These are phyloP conservation scores for Metschnikowia lachancei DNA, from an alignment of 805 yeast species.

Conservation along the genomic window DNA sequence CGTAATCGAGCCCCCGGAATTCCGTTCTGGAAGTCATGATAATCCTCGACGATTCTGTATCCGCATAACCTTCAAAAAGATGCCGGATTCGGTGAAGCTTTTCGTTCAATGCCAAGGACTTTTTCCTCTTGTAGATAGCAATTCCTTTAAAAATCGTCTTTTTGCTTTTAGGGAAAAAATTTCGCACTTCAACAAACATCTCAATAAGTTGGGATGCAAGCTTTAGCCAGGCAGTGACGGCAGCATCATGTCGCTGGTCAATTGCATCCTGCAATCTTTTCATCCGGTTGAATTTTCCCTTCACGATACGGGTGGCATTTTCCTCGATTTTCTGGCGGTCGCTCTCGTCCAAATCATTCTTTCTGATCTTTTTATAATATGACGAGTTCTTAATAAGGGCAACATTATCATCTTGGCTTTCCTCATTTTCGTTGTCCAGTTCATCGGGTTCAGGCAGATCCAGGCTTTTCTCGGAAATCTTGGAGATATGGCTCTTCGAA, in stretches of 20 bases:
- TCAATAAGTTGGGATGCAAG: constrained; percentile 80
- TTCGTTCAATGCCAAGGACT: constrained; percentile 67
- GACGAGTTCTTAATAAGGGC: constrained; percentile 20
- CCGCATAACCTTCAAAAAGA: constrained; percentile 56
- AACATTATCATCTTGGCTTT: constrained; percentile 14
- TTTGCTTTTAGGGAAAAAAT: constrained; percentile 76
- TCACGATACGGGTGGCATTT: constrained; percentile 54
- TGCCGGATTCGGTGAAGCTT: constrained; percentile 65
- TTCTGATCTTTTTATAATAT: constrained; percentile 13
- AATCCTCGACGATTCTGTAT: constrained; percentile 28
- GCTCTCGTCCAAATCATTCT: constrained; percentile 28
- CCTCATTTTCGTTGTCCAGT: constrained; percentile 8
- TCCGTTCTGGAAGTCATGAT: constrained; percentile 51
- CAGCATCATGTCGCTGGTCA: constrained; percentile 46
- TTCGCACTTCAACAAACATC: constrained; percentile 71
- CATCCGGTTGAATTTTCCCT: constrained; percentile 55
- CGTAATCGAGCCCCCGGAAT: constrained; percentile 73
- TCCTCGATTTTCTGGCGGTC: constrained; percentile 57
- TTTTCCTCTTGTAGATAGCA: constrained; percentile 57
- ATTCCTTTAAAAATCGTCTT: constrained; percentile 69
- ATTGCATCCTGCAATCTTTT: constrained; percentile 44
- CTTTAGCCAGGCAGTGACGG: constrained; percentile 77
- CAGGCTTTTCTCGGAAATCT: not conserved
- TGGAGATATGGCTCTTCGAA: constrained; percentile 22
- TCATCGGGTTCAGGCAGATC: constrained; percentile 10